Base-by-base conservation (phyloP, 208 protist species). In the Kentomonas sorsogonicus region DNA sequence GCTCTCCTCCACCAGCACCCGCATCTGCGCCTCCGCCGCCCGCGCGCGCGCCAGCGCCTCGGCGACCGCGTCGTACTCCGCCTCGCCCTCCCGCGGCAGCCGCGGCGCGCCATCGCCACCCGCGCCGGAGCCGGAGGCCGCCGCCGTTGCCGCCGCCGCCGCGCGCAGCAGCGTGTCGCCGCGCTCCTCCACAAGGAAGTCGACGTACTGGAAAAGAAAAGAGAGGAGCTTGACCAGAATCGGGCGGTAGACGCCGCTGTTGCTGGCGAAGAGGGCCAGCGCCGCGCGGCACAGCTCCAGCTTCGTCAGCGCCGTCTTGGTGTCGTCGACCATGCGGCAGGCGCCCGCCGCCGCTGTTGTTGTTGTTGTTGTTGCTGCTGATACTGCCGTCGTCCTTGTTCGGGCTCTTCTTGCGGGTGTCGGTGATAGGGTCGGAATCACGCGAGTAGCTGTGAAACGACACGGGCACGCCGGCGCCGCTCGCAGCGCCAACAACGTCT, bases 231-330 rank as follows among this genome's bases (percentile, higher is more conserved):
- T 76, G n/a, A 77, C 63, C 33, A 93, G 65, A 3, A 77, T 53
- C 1, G 83, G 77, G 15, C 80, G 81, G 51, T 86, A 93, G 25
- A 69, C 66, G 3, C 82, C 81, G 11, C 80, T 53, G 66, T 91
- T 91, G 48, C 83, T 91, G 16, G 74, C 64, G 46, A 88, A 94
- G n/a, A 94, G 64, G 1, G 78, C 77, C 30, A 94, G 72, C 1
- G 76, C 83, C 4, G 86, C 81, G 6, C 86, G 79, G 1, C 78
- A 63, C 16, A 94, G 54, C 63, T 94, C 83, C 20, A 94, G 38
- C 65, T 69, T 46, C 29, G 66, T 25, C 60, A 60, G 15, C 57
- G 34, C 70, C 61, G 66, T 3, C 30, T n/a, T 29, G 3, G 29
- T 31, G 18, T 48, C 27, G 36, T 23, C 10, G 10, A 44, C n/a